A percentile compares a stretch with the other conserved stretches of the same genome.
These are phyloP conservation scores for Lojkania enalia DNA, from an alignment of 2,329 filamentous ascomycete genomes.

Conservation along the genomic window DNA sequence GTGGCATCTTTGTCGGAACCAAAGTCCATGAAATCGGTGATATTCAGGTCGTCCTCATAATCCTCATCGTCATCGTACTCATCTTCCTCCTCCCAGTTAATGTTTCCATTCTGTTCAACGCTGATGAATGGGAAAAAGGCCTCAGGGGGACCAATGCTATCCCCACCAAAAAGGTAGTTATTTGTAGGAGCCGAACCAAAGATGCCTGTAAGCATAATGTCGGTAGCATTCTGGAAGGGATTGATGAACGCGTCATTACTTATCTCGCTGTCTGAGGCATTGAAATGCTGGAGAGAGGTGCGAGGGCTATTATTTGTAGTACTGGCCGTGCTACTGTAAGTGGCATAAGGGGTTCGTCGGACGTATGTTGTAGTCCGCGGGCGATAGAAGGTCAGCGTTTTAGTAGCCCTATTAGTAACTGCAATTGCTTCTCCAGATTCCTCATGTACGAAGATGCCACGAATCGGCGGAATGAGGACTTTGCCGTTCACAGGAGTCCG, in stretches of 20 bases:
- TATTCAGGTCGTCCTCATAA: conserved; percentile 56
- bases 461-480: conserved; percentile 32
- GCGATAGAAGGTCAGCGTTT: conserved; percentile 48
- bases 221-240: conserved; percentile 48
- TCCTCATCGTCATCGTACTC: conserved; percentile 63
- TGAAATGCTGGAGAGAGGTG: conserved; percentile 39
- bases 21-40: conserved; percentile 46
- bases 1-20: conserved; percentile 40
- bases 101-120: conserved; percentile 59
- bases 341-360: conserved; percentile 12
- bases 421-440: conserved; percentile 46
- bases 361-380: conserved; percentile 37
- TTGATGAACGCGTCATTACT: conserved; percentile 41
- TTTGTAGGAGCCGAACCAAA: conserved; percentile 51
- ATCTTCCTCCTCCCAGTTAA: conserved; percentile 61
- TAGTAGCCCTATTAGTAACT: conserved; percentile 46
- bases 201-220: conserved; percentile 79
- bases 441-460: conserved; percentile 43
- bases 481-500: conserved; percentile 23
- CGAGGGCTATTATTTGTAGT: conserved; percentile 46
- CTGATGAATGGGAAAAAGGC: conserved; percentile 72
- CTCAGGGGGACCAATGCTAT: conserved; percentile 72
- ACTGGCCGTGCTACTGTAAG: conserved; percentile 45
- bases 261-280: conserved; percentile 46
- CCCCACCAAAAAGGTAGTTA: conserved; percentile 55